These are phyloP conservation scores for Nephelium lappaceum DNA, from an alignment of 345 rosid species.

Conservation along the genomic window DNA sequence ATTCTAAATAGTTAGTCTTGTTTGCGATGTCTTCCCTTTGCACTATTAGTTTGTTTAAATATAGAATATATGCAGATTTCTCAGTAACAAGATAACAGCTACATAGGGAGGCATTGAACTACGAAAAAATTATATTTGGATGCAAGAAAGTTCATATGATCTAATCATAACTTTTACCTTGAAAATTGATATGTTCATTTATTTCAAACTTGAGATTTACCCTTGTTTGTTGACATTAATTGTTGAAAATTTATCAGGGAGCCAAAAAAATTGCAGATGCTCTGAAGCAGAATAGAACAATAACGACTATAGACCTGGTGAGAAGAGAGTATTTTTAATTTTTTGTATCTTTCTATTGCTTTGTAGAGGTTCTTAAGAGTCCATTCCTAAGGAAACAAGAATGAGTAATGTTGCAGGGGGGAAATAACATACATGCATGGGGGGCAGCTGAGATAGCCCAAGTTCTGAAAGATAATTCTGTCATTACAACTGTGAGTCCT, in stretches of 20 bases:
- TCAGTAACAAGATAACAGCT: not conserved
- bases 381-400: constrained; percentile 13
- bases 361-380: constrained; percentile 4
- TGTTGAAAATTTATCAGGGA: constrained; percentile 56
- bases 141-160: constrained; percentile 9
- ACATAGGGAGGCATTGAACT: not conserved
- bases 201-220: constrained; percentile 13
- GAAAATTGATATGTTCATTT: constrained; percentile 2
- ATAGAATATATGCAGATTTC: not conserved
- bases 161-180: not conserved
- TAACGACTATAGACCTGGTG: constrained; percentile 85
- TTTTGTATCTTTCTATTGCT: not conserved
- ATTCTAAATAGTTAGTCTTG: constrained; percentile 10
- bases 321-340: constrained; percentile 30
- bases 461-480: constrained; percentile 72
- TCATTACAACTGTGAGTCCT: constrained; percentile 69
- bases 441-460: constrained; percentile 78
- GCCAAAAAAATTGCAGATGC: constrained; percentile 86
- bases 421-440: constrained; percentile 82
- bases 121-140: not conserved
- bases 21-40: not conserved
- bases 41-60: not conserved
- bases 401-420: constrained; percentile 57
- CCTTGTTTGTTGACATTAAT: constrained; percentile 14
- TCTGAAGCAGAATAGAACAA: constrained; percentile 73